phyloP scores from a whole-genome alignment of 805 yeast species.

The Candida tammaniensis region DNA sequence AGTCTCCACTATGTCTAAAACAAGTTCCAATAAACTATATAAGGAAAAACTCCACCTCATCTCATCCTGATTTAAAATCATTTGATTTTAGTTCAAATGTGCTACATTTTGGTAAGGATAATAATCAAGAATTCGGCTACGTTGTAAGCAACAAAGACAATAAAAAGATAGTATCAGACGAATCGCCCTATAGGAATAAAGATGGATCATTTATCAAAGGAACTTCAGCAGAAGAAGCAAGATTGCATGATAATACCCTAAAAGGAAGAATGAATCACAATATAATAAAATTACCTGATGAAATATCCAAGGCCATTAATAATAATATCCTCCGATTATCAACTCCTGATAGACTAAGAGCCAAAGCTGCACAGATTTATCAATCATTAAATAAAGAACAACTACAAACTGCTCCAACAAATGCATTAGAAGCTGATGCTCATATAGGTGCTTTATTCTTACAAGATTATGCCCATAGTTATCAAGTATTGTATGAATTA shows the following conservation, averaged over 20 bases:
- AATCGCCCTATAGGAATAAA: constrained; percentile 36
- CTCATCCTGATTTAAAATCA: too few species aligned
- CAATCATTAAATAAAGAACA: constrained; percentile 49
- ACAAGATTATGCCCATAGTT: constrained; percentile 73
- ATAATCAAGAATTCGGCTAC: not conserved
- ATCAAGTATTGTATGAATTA: constrained; percentile 66
- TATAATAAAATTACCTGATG: constrained; percentile 54
- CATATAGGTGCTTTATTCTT: constrained; percentile 77
- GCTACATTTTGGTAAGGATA: not conserved
- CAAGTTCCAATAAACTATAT: too few species aligned
- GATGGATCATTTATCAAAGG: constrained; percentile 46
- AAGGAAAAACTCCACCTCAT: too few species aligned
- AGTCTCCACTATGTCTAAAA: too few species aligned
- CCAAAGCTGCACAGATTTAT: constrained; percentile 57
- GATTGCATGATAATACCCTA: constrained; percentile 58
- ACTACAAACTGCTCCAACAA: constrained; percentile 48
- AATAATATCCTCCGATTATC: constrained; percentile 60
- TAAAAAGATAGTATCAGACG: too few species aligned
- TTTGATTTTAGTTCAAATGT: too few species aligned
- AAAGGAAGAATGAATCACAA: constrained; percentile 52
- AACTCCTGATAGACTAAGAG: constrained; percentile 62
- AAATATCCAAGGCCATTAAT: constrained; percentile 56
- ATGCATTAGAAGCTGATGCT: constrained; percentile 63
- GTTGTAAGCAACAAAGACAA: too few species aligned
- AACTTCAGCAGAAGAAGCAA: constrained; percentile 45